Evolutionary conservation across 768 basidiomycete genomes (phyloP).

Genomic region (Leucosporidium creatinivorum): DNA sequence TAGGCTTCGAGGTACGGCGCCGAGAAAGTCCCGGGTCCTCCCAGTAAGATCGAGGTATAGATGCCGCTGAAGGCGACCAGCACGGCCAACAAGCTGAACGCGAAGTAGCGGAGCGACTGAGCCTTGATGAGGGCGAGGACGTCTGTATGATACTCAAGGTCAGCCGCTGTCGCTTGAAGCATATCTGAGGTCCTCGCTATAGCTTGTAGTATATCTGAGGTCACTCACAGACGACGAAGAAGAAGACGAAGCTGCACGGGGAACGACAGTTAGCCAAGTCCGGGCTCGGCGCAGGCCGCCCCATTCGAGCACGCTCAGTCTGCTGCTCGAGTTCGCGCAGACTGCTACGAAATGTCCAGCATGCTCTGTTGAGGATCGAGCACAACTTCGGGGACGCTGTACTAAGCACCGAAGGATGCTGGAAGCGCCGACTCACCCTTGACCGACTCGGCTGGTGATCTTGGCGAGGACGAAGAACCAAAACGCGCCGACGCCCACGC

Average conservation of each 20-base stretch:
- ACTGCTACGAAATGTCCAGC: no score
- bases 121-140: constrained; percentile 39
- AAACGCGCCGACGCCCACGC: constrained; percentile 32
- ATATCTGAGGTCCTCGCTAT: no score
- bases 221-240: constrained; percentile 36
- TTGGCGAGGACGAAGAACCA: constrained; percentile 40
- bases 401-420: no score
- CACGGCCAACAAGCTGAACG: constrained; percentile 37
- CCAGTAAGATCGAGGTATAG: constrained; percentile 24
- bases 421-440: no score
- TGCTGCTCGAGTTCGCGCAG: no score
- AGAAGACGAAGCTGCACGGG: constrained; percentile 40
- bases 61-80: constrained; percentile 37
- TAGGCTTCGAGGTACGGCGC: constrained; percentile 38
- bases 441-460: constrained; percentile 9
- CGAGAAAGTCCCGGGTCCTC: constrained; percentile 23
- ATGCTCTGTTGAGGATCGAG: no score
- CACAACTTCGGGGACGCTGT: no score
- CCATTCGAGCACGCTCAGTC: no score
- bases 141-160: not conserved
- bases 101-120: constrained; percentile 36
- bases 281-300: no score
- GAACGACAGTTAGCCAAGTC: constrained; percentile 4
- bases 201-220: no score
- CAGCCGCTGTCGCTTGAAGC: not conserved